phyloP scores from a whole-genome alignment of 352 stramenopile genomes.

The Elongisporangium undulatum region DNA sequence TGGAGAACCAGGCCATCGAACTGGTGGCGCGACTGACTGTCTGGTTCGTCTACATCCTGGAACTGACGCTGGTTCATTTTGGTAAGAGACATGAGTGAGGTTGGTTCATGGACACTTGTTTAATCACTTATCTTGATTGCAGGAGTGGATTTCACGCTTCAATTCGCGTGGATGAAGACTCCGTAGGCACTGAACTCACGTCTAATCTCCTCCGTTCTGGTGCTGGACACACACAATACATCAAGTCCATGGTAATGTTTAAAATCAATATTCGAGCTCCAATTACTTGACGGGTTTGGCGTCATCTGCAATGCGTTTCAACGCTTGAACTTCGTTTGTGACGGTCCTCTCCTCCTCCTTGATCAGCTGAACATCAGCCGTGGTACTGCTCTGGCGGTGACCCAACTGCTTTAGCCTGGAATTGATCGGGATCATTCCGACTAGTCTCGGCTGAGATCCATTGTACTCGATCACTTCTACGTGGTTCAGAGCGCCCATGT shows the following conservation, averaged over 20 bases:
- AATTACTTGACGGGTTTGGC: conserved; percentile 1
- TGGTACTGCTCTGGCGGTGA: conserved; percentile 3
- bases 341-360: not conserved
- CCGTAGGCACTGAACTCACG: not conserved
- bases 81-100: no score
- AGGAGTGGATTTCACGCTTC: conserved; percentile 4
- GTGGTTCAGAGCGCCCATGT: conserved; percentile 45
- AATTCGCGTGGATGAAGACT: conserved; percentile 2
- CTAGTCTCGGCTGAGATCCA: conserved; percentile 30
- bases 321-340: not conserved
- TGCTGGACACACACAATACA: not conserved
- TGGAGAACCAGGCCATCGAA: not conserved
- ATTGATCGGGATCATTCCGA: conserved; percentile 47
- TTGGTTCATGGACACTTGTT: not conserved
- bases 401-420: not conserved
- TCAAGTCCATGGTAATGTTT: not conserved
- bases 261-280: not conserved
- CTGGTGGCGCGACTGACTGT: conserved; percentile 1
- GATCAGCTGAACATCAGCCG: not conserved
- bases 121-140: not conserved
- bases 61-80: conserved; percentile 4
- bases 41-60: not conserved
- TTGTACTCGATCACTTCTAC: conserved; percentile 64
- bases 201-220: no score
- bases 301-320: not conserved